phyloP scores from a whole-genome alignment of 805 yeast genomes.

The Kockiozyma suomiensis region DNA sequence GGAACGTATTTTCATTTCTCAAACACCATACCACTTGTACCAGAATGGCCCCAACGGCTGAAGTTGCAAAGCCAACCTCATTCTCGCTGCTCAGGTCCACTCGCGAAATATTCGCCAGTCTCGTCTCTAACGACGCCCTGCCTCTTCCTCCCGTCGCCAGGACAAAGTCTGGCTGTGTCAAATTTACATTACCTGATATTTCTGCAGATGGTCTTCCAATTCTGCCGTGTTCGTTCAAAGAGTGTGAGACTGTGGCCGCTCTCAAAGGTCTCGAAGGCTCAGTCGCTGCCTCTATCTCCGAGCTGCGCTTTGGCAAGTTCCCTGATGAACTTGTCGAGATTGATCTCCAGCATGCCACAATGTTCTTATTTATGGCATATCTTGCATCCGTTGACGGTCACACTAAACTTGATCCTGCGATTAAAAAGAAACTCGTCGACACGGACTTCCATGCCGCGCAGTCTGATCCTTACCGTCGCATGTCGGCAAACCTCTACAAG shows the following conservation, averaged over 20 bases:
- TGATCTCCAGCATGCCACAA: conserved; percentile 41
- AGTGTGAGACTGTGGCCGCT: conserved; percentile 39
- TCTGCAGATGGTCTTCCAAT: conserved; percentile 23
- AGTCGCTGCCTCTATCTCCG: conserved; percentile 34
- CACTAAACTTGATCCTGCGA: conserved; percentile 39
- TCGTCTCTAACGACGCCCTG: conserved; percentile 2
- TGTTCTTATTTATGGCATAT: conserved; percentile 43
- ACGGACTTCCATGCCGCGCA: conserved; percentile 40
- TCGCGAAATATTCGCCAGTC: conserved; percentile 1
- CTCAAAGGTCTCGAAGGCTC: conserved; percentile 39
- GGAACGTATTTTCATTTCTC: no score
- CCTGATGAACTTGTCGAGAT: conserved; percentile 16
- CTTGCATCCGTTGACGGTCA: conserved; percentile 42
- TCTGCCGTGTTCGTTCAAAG: conserved; percentile 41
- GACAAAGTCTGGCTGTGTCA: background rate
- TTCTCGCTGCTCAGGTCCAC: conserved; percentile 10
- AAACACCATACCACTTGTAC: background rate
- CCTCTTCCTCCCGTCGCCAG: background rate
- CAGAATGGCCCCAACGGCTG: conserved; percentile 7
- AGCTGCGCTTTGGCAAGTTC: conserved; percentile 33
- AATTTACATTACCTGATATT: background rate
- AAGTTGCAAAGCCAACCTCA: background rate
- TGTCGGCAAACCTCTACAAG: conserved; percentile 44
- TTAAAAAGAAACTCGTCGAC: conserved; percentile 31
- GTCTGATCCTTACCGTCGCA: conserved; percentile 40